Evolutionary conservation across 148 eudicot species (phyloP).

Genomic region (Rhododendron kiyosumense): DNA sequence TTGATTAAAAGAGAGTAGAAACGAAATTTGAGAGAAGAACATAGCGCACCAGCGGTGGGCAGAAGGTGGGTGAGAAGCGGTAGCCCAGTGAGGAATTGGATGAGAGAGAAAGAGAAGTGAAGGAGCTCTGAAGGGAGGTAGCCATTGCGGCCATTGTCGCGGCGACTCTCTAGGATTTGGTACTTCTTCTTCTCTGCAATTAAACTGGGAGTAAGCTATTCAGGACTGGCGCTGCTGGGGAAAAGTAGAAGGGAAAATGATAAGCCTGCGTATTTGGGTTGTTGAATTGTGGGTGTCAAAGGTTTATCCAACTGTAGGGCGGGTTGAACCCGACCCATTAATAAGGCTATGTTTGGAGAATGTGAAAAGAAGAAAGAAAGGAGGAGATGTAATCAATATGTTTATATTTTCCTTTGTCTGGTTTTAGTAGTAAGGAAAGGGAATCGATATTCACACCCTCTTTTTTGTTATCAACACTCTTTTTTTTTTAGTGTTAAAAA

Average conservation of each 20-base stretch:
- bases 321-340: neutral
- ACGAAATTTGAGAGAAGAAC: neutral
- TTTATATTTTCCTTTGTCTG: too few relatives aligned
- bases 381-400: neutral
- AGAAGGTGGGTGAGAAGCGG: slow-evolving; percentile 42
- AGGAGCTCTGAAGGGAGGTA: slow-evolving; percentile 65
- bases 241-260: neutral
- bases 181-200: slow-evolving; percentile 2
- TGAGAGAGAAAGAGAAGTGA: slow-evolving; percentile 67
- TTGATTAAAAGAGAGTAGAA: neutral
- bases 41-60: slow-evolving; percentile 27
- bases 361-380: neutral
- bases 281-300: neutral
- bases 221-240: too few relatives aligned
- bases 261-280: neutral
- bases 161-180: neutral
- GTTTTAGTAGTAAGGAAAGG: too few relatives aligned
- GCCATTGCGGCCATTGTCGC: slow-evolving; percentile 39
- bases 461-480: too few relatives aligned
- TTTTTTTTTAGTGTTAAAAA: too few relatives aligned
- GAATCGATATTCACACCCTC: too few relatives aligned
- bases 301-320: neutral
- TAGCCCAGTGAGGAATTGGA: slow-evolving; percentile 69
- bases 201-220: neutral
- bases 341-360: neutral